These are phyloP conservation scores for Speleostelium caveatum DNA, from an alignment of 78 protist genomes.

Conservation along the genomic window DNA sequence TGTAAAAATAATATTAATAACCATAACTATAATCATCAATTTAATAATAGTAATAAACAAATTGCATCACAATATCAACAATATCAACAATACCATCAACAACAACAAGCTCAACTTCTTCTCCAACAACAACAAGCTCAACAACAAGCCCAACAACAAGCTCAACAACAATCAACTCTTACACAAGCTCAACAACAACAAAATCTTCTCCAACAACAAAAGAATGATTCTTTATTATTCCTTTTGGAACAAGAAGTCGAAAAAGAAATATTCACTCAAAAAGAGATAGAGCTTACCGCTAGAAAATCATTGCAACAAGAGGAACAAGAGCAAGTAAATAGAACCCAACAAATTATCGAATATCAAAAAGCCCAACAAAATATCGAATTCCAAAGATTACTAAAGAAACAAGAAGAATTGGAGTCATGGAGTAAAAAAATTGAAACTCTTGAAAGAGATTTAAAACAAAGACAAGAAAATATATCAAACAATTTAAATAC, in stretches of 20 bases:
- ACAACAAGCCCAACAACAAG: neutral
- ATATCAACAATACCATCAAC: constrained; percentile 29
- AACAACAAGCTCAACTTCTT: neutral
- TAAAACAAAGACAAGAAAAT: neutral
- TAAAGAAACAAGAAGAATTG: constrained; percentile 40
- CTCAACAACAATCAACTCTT: neutral
- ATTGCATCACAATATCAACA: too few relatives aligned
- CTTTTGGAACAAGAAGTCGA: constrained; percentile 55
- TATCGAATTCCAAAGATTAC: constrained; percentile 19
- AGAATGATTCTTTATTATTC: constrained; percentile 20
- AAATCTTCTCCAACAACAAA: neutral
- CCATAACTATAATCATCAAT: too few relatives aligned
- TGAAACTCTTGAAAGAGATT: constrained; percentile 25
- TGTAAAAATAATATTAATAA: too few relatives aligned
- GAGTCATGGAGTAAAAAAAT: constrained; percentile 13
- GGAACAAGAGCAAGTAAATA: constrained; percentile 22
- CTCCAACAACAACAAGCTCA: neutral
- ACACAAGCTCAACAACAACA: neutral
- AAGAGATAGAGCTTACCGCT: constrained; percentile 26
- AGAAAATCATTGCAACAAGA: constrained; percentile 17
- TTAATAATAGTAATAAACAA: too few relatives aligned
- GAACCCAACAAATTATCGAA: constrained; percentile 58
- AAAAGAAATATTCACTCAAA: constrained; percentile 56
- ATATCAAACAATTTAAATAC: too few relatives aligned
- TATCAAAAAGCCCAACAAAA: constrained; percentile 64